Base-by-base conservation (phyloP, 768 basidiomycete genomes). In the Leccinellum luteum region DNA sequence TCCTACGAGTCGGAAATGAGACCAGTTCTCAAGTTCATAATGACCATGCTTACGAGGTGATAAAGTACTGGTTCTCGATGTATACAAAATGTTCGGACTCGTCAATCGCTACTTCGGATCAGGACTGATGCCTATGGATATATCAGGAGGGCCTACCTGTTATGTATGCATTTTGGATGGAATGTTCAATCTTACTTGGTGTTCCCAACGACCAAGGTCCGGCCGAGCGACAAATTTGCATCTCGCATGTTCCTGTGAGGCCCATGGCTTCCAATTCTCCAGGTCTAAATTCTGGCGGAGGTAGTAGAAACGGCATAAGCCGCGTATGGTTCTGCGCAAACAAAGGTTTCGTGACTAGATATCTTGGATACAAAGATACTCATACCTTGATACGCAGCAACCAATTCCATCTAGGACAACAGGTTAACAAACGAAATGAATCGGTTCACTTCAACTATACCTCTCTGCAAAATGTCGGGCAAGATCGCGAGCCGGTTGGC, bases 201-300 rank as follows among this genome's bases (percentile, higher is more conserved):
- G 94, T 98, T 3, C 95, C 97, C 73, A 98, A 79, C 3, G 95
- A 98, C 97, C 97, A 99, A 2, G 93, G 92, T 2, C 94, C 94
- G 13, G 91, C 89, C 15, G 93, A 96, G 25, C 97, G 86, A 71
- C 94, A 96, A 60, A 99, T 93, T 68, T 99, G 97, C 68, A 97
- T 79, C 70, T 99, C 97, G 72, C 95, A 98, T 0, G 96, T 98
- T 8, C 97, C 97, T 1, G 92, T 93, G 41, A 99, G 79, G 32
- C 92, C 90, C 75, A 91, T 77, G 23, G 85, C 79, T 25, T 83
- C 76, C 6, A 99, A 79, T 60, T 98, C 93, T 6, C 82, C 81
- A 15, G 86, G 81, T 61, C 80, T 91, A 73, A 94, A 98, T 66
- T 99, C 97, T 0, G 96, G 85, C 30, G 96, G 90, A 14, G 97